phyloP scores from a whole-genome alignment of 176 grass and related monocot genomes.

The Puccinellia tenuiflora region DNA sequence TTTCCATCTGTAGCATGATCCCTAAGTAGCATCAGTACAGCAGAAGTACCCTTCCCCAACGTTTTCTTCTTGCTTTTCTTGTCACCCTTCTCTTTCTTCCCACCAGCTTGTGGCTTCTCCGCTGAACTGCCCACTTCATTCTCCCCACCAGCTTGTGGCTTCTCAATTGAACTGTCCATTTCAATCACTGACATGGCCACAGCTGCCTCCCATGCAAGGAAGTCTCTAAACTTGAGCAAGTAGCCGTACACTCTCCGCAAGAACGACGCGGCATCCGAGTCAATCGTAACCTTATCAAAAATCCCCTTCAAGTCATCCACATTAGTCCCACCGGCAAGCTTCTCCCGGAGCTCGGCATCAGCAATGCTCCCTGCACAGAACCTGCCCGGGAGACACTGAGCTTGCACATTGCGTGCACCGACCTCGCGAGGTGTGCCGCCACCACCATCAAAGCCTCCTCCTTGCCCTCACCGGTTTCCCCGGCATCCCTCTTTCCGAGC shows the following conservation, averaged over 20 bases:
- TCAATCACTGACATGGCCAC: constrained; percentile 65
- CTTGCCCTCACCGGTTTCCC: constrained; percentile 44
- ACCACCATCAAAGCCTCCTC: constrained; percentile 59
- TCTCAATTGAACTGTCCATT: constrained; percentile 84
- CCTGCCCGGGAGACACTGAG: constrained; percentile 46
- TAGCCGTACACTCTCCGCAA: constrained; percentile 46
- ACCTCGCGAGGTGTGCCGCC: constrained; percentile 48
- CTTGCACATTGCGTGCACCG: constrained; percentile 58
- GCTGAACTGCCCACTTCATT: constrained; percentile 50
- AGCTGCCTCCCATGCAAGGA: constrained; percentile 90
- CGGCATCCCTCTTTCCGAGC: constrained; percentile 49
- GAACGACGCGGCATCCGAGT: constrained; percentile 36
- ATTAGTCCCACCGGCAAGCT: constrained; percentile 12
- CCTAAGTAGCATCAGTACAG: constrained; percentile 59
- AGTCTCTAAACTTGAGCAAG: constrained; percentile 72
- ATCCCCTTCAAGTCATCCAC: constrained; percentile 38
- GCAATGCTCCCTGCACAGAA: constrained; percentile 40
- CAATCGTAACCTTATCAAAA: constrained; percentile 35
- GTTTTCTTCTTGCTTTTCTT: constrained; percentile 93
- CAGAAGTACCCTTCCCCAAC: constrained; percentile 74
- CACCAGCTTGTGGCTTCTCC: constrained; percentile 51
- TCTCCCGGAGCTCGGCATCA: constrained; percentile 46
- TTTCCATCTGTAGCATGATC: constrained; percentile 40
- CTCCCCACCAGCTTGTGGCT: constrained; percentile 35
- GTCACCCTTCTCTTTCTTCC: constrained; percentile 57